Conservation (phyloP, 495 filamentous ascomycete genomes). For the Darksidea phi region DNA sequence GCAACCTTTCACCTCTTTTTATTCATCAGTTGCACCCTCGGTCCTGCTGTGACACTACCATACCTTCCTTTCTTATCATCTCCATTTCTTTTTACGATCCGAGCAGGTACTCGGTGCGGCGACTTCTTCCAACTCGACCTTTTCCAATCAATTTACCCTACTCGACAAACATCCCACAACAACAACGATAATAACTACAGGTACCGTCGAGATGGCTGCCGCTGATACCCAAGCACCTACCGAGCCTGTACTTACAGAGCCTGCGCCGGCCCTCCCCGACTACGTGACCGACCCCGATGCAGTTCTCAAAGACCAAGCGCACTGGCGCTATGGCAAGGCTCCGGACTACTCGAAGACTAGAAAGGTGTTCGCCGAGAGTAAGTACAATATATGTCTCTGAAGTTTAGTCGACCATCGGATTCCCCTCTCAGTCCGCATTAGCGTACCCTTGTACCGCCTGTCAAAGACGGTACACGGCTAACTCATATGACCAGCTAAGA, state of each 20-base stretch:
- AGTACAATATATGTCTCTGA: conserved; percentile 21
- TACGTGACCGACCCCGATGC: conserved; percentile 61
- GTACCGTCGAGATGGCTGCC: conserved; percentile 21
- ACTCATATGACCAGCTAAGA: conserved; percentile 50
- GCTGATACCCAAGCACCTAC: conserved; percentile 28
- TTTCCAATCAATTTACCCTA: too few species aligned
- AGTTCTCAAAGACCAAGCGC: conserved; percentile 55
- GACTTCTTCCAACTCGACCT: too few species aligned
- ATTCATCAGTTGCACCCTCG: too few species aligned
- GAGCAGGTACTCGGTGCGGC: too few species aligned
- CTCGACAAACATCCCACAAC: too few species aligned
- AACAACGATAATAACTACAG: too few species aligned
- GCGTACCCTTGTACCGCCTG: neutral
- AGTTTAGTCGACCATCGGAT: neutral
- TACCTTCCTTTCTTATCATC: too few species aligned
- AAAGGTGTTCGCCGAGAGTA: conserved; percentile 52
- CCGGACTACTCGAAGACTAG: conserved; percentile 63
- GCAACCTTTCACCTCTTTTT: too few species aligned
- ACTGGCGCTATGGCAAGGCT: conserved; percentile 59
- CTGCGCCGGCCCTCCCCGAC: conserved; percentile 52
- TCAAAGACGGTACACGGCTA: conserved; percentile 3
- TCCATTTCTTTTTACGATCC: too few species aligned
- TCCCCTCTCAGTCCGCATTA: neutral
- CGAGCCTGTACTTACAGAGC: conserved; percentile 37
- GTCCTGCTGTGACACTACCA: too few species aligned